Percentiles rank a stretch among this genome's conserved stretches.
Evolutionary conservation across 2,329 filamentous ascomycete genomes (phyloP).

Genomic region (Diaporthe longicolla): DNA sequence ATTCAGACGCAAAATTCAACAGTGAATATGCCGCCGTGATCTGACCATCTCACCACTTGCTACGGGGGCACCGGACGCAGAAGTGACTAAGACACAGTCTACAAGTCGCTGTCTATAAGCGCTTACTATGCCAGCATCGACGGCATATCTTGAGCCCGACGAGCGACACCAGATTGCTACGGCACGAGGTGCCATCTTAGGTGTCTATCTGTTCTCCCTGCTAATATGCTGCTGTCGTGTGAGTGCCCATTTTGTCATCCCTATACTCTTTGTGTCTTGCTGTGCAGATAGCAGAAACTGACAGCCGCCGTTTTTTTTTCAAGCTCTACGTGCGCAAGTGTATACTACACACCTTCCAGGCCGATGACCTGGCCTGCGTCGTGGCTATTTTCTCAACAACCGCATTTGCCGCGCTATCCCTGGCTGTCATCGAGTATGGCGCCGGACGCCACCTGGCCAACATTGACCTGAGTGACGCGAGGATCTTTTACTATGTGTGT

Average conservation of each 20-base stretch:
- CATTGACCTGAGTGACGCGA: background rate
- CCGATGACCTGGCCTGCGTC: conserved; percentile 1
- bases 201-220: background rate
- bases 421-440: conserved; percentile 8
- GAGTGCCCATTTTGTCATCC: background rate
- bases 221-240: conserved; percentile 6
- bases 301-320: background rate
- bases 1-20: background rate
- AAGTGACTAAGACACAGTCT: background rate
- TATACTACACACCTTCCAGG: background rate
- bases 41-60: background rate
- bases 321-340: conserved; percentile 13
- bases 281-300: background rate
- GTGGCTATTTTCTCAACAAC: background rate
- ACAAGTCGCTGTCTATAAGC: no score
- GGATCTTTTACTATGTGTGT: conserved; percentile 9
- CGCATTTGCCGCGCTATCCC: background rate
- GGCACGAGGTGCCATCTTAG: conserved; percentile 6
- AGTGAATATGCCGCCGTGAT: background rate
- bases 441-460: background rate
- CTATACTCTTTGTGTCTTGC: background rate
- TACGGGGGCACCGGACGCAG: background rate
- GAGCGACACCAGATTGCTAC: conserved; percentile 6
- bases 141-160: conserved; percentile 12
- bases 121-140: conserved; percentile 10